These are phyloP conservation scores for Hansenula sp. DNA, from an alignment of 1,139 yeast genomes.

Conservation along the genomic window DNA sequence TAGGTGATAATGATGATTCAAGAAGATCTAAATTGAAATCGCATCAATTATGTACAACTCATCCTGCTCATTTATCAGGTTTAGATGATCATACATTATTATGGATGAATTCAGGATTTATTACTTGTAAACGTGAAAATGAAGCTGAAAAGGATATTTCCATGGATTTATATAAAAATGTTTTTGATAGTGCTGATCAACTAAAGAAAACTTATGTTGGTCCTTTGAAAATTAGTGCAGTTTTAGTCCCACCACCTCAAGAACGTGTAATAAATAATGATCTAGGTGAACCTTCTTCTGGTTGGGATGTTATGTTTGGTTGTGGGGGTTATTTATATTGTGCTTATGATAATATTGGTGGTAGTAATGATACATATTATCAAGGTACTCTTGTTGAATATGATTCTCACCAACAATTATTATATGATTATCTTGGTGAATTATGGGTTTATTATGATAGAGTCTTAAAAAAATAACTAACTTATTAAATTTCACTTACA, in stretches of 20 bases:
- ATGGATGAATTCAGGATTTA: conserved; percentile 57
- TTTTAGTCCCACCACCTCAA: conserved; percentile 32
- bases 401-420: conserved; percentile 12
- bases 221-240: conserved; percentile 27
- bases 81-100: conserved; percentile 38
- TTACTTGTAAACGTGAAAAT: conserved; percentile 45
- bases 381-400: conserved; percentile 23
- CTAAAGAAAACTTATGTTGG: conserved; percentile 21
- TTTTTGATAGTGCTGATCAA: conserved; percentile 20
- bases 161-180: conserved; percentile 27
- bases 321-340: conserved; percentile 44
- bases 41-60: conserved; percentile 45
- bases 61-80: conserved; percentile 46
- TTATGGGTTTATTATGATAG: conserved; percentile 19
- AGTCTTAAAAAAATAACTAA: conserved; percentile 5
- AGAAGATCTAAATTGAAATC: conserved; percentile 27
- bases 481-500: too few species aligned
- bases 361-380: conserved; percentile 25
- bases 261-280: conserved; percentile 24
- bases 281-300: conserved; percentile 28
- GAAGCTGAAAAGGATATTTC: conserved; percentile 24
- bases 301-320: conserved; percentile 31
- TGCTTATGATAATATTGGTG: conserved; percentile 42
- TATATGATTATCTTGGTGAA: conserved; percentile 23
- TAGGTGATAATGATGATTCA: conserved; percentile 26